Percentiles rank a stretch among this genome's conserved stretches.
Evolutionary conservation across 148 eudicot genomes (phyloP).

Genomic region (Arctostaphylos glauca): DNA sequence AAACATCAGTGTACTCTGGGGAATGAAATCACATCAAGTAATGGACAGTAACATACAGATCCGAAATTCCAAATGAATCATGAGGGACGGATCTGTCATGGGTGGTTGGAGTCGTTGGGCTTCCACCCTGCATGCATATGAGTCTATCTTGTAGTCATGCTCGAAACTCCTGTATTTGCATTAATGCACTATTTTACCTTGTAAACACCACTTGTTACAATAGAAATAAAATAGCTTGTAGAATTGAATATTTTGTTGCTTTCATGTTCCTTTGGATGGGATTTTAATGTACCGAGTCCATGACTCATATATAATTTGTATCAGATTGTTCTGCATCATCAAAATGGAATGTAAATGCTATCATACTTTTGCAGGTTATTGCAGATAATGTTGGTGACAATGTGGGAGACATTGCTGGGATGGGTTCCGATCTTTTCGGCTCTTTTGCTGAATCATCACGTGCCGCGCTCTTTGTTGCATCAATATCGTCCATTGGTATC

Average conservation of each 20-base stretch:
- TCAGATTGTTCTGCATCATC: background rate
- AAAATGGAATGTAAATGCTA: background rate
- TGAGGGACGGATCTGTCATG: no score
- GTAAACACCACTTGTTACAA: background rate
- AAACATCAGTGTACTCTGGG: no score
- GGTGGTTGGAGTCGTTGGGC: no score
- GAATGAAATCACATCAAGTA: no score
- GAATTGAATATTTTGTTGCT: background rate
- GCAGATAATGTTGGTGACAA: constrained; percentile 39
- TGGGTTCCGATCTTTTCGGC: constrained; percentile 37
- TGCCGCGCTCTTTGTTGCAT: constrained; percentile 33
- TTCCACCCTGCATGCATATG: no score
- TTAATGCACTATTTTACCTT: background rate
- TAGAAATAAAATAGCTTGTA: background rate
- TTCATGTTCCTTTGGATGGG: background rate
- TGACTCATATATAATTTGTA: background rate
- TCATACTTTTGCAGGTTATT: constrained; percentile 21
- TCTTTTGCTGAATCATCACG: constrained; percentile 34
- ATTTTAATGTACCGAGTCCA: background rate
- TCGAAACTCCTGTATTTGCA: background rate
- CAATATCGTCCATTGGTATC: constrained; percentile 31
- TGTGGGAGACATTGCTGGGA: constrained; percentile 38
- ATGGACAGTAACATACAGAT: no score
- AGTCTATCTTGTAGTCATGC: no score
- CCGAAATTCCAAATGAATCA: no score